A percentile compares a stretch with the other conserved stretches of the same genome.
These are phyloP conservation scores for Beauveria asiatica DNA, from an alignment of 2,329 filamentous ascomycete genomes.

Conservation along the genomic window DNA sequence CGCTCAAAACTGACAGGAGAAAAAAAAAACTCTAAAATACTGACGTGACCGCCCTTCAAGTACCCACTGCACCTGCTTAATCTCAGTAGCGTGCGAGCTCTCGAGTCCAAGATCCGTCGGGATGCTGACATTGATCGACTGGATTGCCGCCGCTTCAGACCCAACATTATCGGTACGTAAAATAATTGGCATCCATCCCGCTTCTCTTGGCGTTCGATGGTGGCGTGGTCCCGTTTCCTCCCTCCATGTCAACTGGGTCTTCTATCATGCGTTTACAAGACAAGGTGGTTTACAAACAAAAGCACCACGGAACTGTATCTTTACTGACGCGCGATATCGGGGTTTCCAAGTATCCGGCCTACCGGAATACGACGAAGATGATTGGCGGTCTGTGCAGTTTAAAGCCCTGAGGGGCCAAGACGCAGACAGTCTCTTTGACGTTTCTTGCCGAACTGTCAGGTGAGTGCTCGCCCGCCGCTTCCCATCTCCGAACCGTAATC, in stretches of 20 bases:
- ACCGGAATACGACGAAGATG: constrained; percentile 59
- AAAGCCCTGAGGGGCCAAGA: constrained; percentile 34
- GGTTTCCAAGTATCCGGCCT: constrained; percentile 46
- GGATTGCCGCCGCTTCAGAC: constrained; percentile 56
- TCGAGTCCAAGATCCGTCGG: constrained; percentile 48
- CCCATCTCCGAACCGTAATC: not conserved
- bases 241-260: not conserved
- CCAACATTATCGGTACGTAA: constrained; percentile 58
- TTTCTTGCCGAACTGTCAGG: constrained; percentile 58
- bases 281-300: no score
- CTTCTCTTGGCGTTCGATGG: not conserved
- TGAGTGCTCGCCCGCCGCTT: constrained; percentile 20
- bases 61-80: constrained; percentile 64
- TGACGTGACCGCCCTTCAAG: constrained; percentile 30
- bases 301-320: not conserved
- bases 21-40: not conserved
- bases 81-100: constrained; percentile 52
- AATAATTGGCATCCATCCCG: not conserved
- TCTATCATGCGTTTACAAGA: not conserved
- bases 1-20: not conserved
- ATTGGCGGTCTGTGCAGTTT: constrained; percentile 55
- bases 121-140: constrained; percentile 41
- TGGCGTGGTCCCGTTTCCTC: not conserved
- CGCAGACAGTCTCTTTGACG: constrained; percentile 33
- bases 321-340: not conserved